Base-by-base conservation (phyloP, 1,139 yeast species). In the Hansenula lynferdii region DNA sequence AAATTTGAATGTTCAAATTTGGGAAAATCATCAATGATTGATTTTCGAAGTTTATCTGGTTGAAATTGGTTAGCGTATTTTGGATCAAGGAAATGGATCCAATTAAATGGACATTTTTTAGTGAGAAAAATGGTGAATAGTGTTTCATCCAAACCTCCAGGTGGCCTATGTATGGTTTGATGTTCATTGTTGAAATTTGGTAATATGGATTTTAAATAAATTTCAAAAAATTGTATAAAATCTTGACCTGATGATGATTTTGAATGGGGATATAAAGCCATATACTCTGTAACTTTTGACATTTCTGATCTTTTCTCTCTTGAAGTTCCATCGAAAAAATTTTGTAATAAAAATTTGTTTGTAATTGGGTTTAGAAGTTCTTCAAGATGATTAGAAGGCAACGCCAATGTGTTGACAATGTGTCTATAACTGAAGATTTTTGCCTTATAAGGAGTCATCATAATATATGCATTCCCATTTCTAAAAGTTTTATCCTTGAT, bases 401-500 rank as follows among this genome's bases (percentile, higher is more conserved):
- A 6, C 3, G 22, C 9, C 5, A 24, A 16, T 5, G 28, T 32
- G 6, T 23, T 24, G 8, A 9, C 3, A 5, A 32, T 8, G 10
- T 32, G 28, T 8, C n/a, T 18, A 17, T 18, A 18, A 26, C 35
- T 33, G 16, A 19, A 19, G 2, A 20, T 10, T 14, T 15, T 33
- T 9, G 25, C 25, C 25, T 14, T 33, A 6, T 33, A 9, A 11
- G 18, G 18, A 3, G 18, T n/a, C 11, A 25, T 3, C 12, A 26
- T 11, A 14, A 32, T 14, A 29, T 27, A 31, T 15, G n/a, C 15
- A 25, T 16, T 12, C 15, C 38, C 41, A 4, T 16, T 28, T 5
- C 21, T 15, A 8, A 24, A 27, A 6, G 36, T 17, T 7, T 21
- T 11, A 35, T 37, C 39, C 20, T 21, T 26, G 17, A 40, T 28